Conservation (phyloP, 2,329 filamentous ascomycete species). For the Colletotrichum orchidophilum region DNA sequence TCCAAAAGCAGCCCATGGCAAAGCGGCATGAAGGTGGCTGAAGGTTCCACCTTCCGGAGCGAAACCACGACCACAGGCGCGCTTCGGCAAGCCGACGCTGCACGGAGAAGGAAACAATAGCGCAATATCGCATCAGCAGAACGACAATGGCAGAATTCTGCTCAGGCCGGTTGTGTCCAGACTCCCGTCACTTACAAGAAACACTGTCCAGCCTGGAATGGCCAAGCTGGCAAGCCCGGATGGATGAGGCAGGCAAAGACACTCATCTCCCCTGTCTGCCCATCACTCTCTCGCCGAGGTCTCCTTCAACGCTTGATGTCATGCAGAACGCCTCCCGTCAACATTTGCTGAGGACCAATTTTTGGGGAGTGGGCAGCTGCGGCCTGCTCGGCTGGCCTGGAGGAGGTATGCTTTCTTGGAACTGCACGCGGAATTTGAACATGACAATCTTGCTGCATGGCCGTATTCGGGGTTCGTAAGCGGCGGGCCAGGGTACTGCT, state of each 20-base stretch:
- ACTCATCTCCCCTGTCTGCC: conserved; percentile 27
- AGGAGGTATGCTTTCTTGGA: conserved; percentile 9
- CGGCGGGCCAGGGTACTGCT: conserved; percentile 12
- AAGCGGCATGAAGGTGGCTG: conserved; percentile 29
- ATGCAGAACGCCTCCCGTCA: conserved; percentile 24
- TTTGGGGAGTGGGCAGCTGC: background rate
- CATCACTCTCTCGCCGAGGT: conserved; percentile 24
- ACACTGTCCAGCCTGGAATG: conserved; percentile 14
- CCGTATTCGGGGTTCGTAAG: conserved; percentile 17
- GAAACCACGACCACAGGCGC: conserved; percentile 20
- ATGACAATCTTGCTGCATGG: conserved; percentile 19
- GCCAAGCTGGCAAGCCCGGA: conserved; percentile 33
- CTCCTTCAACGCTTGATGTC: conserved; percentile 23
- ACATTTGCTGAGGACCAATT: conserved; percentile 8
- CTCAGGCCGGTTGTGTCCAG: conserved; percentile 15
- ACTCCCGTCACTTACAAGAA: conserved; percentile 3
- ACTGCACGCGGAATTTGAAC: conserved; percentile 10
- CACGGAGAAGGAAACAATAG: conserved; percentile 23
- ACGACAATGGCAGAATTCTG: conserved; percentile 30
- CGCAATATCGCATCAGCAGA: conserved; percentile 29
- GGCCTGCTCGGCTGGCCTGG: background rate
- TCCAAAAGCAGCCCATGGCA: conserved; percentile 25
- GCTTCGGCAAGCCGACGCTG: conserved; percentile 28
- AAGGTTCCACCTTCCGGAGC: conserved; percentile 21
- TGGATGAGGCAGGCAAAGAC: conserved; percentile 32